Percentiles rank a stretch among this genome's conserved stretches.
Conservation (phyloP, 768 basidiomycete genomes). For the Polyporus arcularius region DNA sequence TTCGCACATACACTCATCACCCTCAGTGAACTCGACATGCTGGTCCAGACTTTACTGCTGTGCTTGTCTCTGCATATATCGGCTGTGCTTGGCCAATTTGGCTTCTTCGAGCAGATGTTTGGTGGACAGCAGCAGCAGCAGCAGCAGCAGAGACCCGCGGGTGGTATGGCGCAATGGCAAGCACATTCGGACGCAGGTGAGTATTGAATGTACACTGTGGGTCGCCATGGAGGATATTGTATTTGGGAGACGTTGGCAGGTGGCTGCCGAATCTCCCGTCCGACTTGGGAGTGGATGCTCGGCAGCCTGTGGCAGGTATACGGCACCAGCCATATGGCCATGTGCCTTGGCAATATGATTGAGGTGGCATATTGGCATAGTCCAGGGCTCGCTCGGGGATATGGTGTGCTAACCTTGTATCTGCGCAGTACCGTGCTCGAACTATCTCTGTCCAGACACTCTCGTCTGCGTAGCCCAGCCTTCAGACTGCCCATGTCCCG, state of each 20-base stretch:
- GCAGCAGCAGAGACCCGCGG: conserved; percentile 52
- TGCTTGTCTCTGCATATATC: conserved; percentile 31
- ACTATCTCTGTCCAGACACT: conserved; percentile 76
- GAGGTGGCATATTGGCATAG: no score
- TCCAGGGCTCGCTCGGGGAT: no score
- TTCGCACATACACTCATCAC: background rate
- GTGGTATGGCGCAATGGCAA: conserved; percentile 54
- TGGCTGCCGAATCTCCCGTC: background rate
- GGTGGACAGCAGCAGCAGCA: conserved; percentile 60
- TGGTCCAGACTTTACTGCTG: conserved; percentile 32
- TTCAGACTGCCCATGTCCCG: conserved; percentile 77
- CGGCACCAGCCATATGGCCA: no score
- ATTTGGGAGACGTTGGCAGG: background rate
- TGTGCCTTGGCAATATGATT: no score
- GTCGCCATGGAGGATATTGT: background rate
- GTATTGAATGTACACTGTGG: conserved; percentile 15
- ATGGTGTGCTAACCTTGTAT: background rate
- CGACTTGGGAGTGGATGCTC: background rate
- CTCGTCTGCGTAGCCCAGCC: conserved; percentile 66
- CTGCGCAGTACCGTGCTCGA: conserved; percentile 65
- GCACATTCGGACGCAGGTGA: conserved; percentile 65
- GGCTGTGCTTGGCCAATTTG: conserved; percentile 60
- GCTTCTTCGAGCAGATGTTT: conserved; percentile 81
- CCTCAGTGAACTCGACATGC: background rate
- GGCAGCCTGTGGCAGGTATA: no score